These are phyloP conservation scores for Scleroderma bovista DNA, from an alignment of 768 basidiomycete species.

Conservation along the genomic window DNA sequence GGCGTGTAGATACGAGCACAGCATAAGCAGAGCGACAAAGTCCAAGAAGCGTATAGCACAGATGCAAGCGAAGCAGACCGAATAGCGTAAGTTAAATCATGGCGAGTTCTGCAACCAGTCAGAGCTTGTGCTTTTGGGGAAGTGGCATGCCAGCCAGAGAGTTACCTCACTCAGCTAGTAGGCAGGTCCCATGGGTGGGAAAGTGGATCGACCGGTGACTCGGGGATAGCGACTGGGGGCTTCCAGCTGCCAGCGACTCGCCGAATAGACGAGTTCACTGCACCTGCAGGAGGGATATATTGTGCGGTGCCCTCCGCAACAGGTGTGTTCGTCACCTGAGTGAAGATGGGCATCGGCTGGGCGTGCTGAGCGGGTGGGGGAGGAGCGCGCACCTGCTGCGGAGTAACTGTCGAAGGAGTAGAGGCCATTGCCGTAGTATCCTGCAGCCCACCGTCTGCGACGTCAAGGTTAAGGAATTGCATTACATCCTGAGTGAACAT, in stretches of 20 bases:
- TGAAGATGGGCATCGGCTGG: slow-evolving; percentile 20
- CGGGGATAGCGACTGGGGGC: slow-evolving; percentile 7
- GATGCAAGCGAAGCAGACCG: slow-evolving; percentile 14
- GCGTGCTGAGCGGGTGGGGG: slow-evolving; percentile 10
- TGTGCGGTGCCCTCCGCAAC: slow-evolving; percentile 10
- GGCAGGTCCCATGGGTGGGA: slow-evolving; percentile 25
- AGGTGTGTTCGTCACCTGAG: slow-evolving; percentile 22
- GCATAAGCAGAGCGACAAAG: slow-evolving; percentile 10
- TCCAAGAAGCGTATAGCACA: slow-evolving; percentile 18
- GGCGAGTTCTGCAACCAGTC: neutral
- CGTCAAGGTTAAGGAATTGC: slow-evolving; percentile 36
- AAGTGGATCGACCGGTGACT: slow-evolving; percentile 27
- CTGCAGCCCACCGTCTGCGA: slow-evolving; percentile 8
- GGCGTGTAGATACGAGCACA: slow-evolving; percentile 9
- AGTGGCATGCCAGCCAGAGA: neutral
- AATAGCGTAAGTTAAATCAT: slow-evolving; percentile 9
- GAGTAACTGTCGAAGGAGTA: slow-evolving; percentile 10
- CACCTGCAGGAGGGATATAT: slow-evolving; percentile 55
- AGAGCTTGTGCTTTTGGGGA: neutral
- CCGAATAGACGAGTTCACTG: slow-evolving; percentile 41
- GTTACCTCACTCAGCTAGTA: slow-evolving; percentile 1
- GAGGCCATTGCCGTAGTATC: neutral
- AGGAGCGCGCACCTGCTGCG: slow-evolving; percentile 19
- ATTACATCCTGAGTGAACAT: slow-evolving; percentile 28
- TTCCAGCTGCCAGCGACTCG: slow-evolving; percentile 54